These are phyloP conservation scores for Clavariopsis aquatica DNA, from an alignment of 495 filamentous ascomycete genomes.

Conservation along the genomic window DNA sequence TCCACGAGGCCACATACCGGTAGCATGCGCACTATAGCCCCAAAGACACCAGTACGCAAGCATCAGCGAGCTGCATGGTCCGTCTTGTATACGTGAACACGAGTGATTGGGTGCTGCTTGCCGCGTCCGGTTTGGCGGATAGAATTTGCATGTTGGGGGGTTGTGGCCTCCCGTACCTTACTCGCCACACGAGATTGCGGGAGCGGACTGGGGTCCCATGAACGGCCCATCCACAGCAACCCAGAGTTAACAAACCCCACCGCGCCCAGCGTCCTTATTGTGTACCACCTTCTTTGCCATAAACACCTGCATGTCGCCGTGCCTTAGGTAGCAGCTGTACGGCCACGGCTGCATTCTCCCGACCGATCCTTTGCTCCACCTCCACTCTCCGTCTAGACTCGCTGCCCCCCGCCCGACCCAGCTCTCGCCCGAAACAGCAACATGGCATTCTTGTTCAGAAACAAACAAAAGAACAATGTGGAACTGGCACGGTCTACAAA, in stretches of 20 bases:
- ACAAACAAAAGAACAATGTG: slow-evolving; percentile 56
- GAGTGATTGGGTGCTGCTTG: neutral
- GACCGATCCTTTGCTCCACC: neutral
- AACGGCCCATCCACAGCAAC: slow-evolving; percentile 6
- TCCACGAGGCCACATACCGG: neutral
- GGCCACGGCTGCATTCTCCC: slow-evolving; percentile 16
- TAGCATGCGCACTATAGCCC: neutral
- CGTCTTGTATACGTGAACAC: neutral
- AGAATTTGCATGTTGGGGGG: neutral
- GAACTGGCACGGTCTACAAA: slow-evolving; percentile 61
- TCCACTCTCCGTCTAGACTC: slow-evolving; percentile 5
- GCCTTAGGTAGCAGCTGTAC: slow-evolving; percentile 24
- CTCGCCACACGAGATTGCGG: neutral
- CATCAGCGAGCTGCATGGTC: neutral
- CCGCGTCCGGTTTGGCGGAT: neutral
- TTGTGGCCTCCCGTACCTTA: neutral
- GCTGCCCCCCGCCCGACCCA: neutral
- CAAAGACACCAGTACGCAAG: neutral
- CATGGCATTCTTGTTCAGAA: slow-evolving; percentile 93
- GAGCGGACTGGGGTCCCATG: slow-evolving; percentile 7
- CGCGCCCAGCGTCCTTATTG: slow-evolving; percentile 1
- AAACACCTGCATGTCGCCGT: slow-evolving; percentile 28
- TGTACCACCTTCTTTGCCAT: slow-evolving; percentile 2
- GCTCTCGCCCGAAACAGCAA: slow-evolving; percentile 11
- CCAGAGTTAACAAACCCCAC: slow-evolving; percentile 21